Conservation (phyloP, 2,329 filamentous ascomycete genomes). For the Blumeria hordei region DNA sequence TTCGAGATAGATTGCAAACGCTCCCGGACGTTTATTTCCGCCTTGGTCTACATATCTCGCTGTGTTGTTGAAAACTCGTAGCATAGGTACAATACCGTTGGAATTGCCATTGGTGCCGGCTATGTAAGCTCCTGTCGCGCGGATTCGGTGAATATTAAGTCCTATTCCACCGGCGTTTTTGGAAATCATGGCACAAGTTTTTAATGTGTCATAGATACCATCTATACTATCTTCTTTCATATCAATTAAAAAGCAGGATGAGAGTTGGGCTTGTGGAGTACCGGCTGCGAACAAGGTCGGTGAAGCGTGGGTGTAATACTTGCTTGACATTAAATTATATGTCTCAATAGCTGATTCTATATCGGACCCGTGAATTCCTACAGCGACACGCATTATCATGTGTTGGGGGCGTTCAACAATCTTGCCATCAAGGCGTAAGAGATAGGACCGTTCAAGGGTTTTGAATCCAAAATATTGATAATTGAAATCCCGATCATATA, state of each 20-base stretch:
- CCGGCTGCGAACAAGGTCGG: slow-evolving; percentile 96
- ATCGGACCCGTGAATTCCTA: slow-evolving; percentile 87
- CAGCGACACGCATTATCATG: slow-evolving; percentile 98
- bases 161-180: slow-evolving; percentile 98
- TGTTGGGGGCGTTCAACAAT: slow-evolving; percentile 94
- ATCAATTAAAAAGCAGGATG: slow-evolving; percentile 95
- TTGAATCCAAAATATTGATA: slow-evolving; percentile 99
- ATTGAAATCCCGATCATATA: slow-evolving; percentile 98
- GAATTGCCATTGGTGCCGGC: slow-evolving; percentile 94
- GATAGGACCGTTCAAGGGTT: slow-evolving; percentile 91
- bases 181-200: slow-evolving; percentile 98
- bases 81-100: slow-evolving; percentile 92
- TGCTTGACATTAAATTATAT: slow-evolving; percentile 97
- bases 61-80: slow-evolving; percentile 98
- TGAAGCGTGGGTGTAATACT: slow-evolving; percentile 95
- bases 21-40: slow-evolving; percentile 95
- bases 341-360: slow-evolving; percentile 91
- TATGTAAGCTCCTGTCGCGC: slow-evolving; percentile 94
- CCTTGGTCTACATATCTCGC: slow-evolving; percentile 96
- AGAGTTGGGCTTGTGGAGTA: slow-evolving; percentile 80
- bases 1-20: slow-evolving; percentile 96
- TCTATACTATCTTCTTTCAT: slow-evolving; percentile 99
- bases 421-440: slow-evolving; percentile 85
- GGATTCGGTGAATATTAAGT: slow-evolving; percentile 87
- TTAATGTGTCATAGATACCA: slow-evolving; percentile 95